These are phyloP conservation scores for Volvox carteri DNA, from an alignment of 163 green algal genomes.

Conservation along the genomic window DNA sequence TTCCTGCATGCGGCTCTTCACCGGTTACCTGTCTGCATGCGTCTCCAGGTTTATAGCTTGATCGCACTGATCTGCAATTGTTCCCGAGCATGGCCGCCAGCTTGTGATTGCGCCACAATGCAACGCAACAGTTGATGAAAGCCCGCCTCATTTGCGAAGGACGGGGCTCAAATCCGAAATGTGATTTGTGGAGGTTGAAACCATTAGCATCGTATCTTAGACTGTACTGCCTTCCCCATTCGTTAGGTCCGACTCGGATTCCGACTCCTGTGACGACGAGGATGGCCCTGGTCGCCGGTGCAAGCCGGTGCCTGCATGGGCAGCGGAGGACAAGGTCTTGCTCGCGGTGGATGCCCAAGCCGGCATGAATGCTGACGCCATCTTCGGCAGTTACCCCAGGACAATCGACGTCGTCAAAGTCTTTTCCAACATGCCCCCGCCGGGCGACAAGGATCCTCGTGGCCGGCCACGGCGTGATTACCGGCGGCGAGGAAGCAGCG, in stretches of 20 bases:
- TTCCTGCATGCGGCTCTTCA: no score
- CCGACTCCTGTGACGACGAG: constrained; percentile 71
- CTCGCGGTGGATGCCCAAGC: constrained; percentile 61
- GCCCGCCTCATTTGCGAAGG: no score
- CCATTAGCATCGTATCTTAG: no score
- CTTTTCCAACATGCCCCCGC: constrained; percentile 68
- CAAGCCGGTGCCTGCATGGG: constrained; percentile 73
- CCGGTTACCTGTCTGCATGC: no score
- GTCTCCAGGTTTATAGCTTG: no score
- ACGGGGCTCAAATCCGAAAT: no score
- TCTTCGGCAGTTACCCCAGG: constrained; percentile 83
- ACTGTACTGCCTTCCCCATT: not conserved
- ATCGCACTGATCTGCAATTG: no score
- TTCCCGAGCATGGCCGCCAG: no score
- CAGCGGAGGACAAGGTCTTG: constrained; percentile 43
- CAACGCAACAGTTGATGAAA: no score
- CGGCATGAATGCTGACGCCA: constrained; percentile 79
- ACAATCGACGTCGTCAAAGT: constrained; percentile 86
- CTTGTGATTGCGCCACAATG: no score
- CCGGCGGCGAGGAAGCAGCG: constrained; percentile 80
- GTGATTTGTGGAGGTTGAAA: no score
- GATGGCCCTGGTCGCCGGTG: constrained; percentile 31
- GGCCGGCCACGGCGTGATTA: constrained; percentile 68
- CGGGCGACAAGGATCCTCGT: not conserved
- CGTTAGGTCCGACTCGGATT: constrained; percentile 34